phyloP scores from a whole-genome alignment of 2,329 filamentous ascomycete species.

The Fusarium sororula region DNA sequence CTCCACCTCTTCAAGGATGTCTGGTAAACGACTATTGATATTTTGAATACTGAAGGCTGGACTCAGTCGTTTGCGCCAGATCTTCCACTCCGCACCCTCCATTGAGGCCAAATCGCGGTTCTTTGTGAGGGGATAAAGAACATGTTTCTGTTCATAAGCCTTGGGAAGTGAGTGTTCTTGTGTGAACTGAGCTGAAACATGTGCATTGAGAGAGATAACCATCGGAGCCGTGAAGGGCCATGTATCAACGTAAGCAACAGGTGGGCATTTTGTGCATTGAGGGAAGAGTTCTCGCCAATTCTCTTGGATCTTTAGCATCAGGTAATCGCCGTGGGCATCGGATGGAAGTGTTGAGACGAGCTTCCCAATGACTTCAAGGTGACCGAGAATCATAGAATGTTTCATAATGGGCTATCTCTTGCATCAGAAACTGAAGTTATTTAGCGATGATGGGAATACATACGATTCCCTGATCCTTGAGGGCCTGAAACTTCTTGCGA shows the following conservation, averaged over 20 bases:
- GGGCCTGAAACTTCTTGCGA: conserved; percentile 7
- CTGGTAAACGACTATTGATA: conserved; percentile 47
- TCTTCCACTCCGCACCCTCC: conserved; percentile 43
- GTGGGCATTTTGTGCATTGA: conserved; percentile 35
- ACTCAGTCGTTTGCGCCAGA: conserved; percentile 47
- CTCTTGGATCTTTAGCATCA: conserved; percentile 23
- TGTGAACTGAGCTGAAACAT: conserved; percentile 35
- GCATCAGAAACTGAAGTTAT: background rate
- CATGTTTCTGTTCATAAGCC: conserved; percentile 41
- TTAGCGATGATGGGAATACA: background rate
- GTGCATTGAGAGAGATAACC: conserved; percentile 29
- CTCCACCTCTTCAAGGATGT: conserved; percentile 49
- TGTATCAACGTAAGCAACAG: conserved; percentile 41
- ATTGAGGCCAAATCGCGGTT: conserved; percentile 45
- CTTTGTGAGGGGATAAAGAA: conserved; percentile 44
- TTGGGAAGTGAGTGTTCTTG: conserved; percentile 35
- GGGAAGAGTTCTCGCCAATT: conserved; percentile 32
- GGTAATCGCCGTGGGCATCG: conserved; percentile 26
- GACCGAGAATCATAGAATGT: conserved; percentile 32
- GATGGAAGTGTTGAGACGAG: conserved; percentile 16
- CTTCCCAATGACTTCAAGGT: conserved; percentile 22
- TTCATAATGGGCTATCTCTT: conserved; percentile 24
- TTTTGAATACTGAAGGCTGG: conserved; percentile 51
- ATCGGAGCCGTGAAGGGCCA: conserved; percentile 41
- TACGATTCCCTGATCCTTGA: conserved; percentile 9